phyloP scores from a whole-genome alignment of 2,329 filamentous ascomycete species.

The Dothideomycetidae sp. region DNA sequence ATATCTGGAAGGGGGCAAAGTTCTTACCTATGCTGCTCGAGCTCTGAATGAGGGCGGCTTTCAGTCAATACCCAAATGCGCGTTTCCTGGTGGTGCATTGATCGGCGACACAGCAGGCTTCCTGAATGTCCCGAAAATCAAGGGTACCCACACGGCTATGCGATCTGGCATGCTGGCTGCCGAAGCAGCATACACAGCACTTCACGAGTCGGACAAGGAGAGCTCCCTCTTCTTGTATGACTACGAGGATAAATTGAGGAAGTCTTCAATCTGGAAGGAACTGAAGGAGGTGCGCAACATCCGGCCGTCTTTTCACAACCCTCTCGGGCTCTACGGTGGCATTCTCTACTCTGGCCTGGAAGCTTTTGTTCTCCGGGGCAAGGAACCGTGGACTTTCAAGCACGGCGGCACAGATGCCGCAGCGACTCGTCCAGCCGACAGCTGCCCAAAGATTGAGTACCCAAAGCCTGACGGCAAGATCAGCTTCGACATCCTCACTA shows the following conservation, averaged over 20 bases:
- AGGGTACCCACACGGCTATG: conserved; percentile 97
- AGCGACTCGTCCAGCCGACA: conserved; percentile 64
- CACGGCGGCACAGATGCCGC: conserved; percentile 66
- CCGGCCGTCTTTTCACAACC: conserved; percentile 82
- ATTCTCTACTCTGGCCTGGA: conserved; percentile 87
- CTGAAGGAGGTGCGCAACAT: conserved; percentile 93
- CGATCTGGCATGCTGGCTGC: conserved; percentile 93
- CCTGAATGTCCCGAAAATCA: conserved; percentile 95
- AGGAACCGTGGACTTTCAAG: conserved; percentile 79
- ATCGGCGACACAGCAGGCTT: conserved; percentile 96
- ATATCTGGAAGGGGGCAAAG: conserved; percentile 89
- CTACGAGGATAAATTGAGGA: conserved; percentile 79
- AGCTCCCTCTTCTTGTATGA: conserved; percentile 82
- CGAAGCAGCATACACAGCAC: conserved; percentile 71
- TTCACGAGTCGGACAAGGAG: conserved; percentile 38
- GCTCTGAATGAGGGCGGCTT: conserved; percentile 90
- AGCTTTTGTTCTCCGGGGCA: conserved; percentile 73
- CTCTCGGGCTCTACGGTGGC: conserved; percentile 78
- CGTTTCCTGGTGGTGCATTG: conserved; percentile 87
- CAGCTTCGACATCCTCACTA: conserved; percentile 90
- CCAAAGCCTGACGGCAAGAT: conserved; percentile 92
- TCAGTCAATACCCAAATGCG: conserved; percentile 92
- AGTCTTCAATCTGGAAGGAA: conserved; percentile 85
- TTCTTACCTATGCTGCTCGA: conserved; percentile 88
- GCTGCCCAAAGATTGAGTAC: conserved; percentile 83